Conservation (phyloP, 805 yeast genomes). For the Suhomyces kilbournensis region DNA sequence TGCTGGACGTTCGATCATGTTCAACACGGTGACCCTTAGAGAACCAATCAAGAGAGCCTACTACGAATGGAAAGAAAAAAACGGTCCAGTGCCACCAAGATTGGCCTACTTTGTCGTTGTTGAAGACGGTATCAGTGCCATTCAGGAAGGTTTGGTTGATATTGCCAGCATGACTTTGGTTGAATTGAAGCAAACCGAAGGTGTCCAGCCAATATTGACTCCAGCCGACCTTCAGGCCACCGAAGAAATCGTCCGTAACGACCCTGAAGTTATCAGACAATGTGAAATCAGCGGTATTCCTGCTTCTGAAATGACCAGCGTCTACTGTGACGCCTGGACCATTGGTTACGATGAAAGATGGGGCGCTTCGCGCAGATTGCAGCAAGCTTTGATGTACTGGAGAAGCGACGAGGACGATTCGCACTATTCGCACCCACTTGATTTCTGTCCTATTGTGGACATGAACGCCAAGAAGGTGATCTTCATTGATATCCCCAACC, state of each 20-base stretch:
- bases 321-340: conserved; percentile 68
- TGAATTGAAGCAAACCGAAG: conserved; percentile 48
- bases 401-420: conserved; percentile 75
- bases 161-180: conserved; percentile 47
- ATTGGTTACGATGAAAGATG: conserved; percentile 74
- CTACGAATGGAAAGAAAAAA: conserved; percentile 61
- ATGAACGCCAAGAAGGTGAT: conserved; percentile 67
- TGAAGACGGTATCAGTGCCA: conserved; percentile 56
- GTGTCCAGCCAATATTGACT: conserved; percentile 73
- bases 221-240: conserved; percentile 62
- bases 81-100: conserved; percentile 64
- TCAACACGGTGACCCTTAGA: conserved; percentile 67
- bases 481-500: conserved; percentile 70
- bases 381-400: conserved; percentile 79
- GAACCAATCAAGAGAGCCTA: conserved; percentile 68
- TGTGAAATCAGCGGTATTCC: conserved; percentile 70
- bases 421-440: conserved; percentile 71
- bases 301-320: conserved; percentile 54
- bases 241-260: conserved; percentile 64
- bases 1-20: conserved; percentile 45
- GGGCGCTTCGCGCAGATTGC: conserved; percentile 72
- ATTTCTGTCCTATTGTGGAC: conserved; percentile 80
- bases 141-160: conserved; percentile 70
- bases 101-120: conserved; percentile 64
- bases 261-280: conserved; percentile 70